Conservation (phyloP, 164 flowering plant species). For the Annona squamosa region DNA sequence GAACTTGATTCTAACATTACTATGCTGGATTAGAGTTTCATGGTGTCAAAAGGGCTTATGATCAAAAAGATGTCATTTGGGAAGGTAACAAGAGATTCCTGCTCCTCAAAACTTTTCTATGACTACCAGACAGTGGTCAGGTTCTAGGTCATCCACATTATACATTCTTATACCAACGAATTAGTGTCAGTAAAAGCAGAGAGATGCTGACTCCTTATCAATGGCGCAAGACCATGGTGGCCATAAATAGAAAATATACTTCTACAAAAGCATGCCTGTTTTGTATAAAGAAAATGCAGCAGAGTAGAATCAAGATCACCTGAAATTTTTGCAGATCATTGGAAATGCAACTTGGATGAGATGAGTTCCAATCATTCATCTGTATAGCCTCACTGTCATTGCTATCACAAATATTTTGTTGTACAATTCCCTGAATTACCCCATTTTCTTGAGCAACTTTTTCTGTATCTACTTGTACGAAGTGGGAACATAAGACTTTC, state of each 20-base stretch:
- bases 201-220: not conserved
- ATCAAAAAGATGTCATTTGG: no score
- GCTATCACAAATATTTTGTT: constrained; percentile 5
- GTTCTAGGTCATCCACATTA: no score
- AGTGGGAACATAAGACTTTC: constrained; percentile 49
- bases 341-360: constrained; percentile 25
- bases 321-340: constrained; percentile 57
- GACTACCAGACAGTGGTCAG: no score
- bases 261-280: not conserved
- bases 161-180: not conserved
- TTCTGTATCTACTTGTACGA: constrained; percentile 27
- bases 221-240: not conserved
- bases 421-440: constrained; percentile 6
- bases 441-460: constrained; percentile 39
- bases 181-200: not conserved
- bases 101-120: no score
- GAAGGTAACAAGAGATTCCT: no score
- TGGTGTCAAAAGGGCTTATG: no score
- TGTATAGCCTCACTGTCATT: constrained; percentile 27
- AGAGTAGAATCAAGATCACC: constrained; percentile 30
- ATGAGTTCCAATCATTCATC: constrained; percentile 14
- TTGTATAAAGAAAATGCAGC: not conserved
- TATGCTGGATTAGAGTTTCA: no score
- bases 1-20: no score
- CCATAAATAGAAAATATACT: not conserved